Base-by-base conservation (phyloP, 176 grass and related monocot species). In the Carex kokanica region DNA sequence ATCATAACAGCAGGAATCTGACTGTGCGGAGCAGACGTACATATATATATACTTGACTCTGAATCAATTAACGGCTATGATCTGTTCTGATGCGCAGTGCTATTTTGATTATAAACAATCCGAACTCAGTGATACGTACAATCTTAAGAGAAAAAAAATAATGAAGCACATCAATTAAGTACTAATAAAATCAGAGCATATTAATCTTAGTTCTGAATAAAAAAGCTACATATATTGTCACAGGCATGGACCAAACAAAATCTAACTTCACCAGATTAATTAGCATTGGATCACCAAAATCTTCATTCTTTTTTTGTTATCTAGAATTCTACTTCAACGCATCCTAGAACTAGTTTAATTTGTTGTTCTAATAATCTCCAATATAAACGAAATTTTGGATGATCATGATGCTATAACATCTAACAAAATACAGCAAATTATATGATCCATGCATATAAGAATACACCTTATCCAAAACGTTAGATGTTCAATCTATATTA, bases 211-310 rank as follows among this genome's bases (percentile, higher is more conserved):
- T 54, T 27, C 24, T 77, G n/a, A 54, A 31, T 27, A 8, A 43
- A 77, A 73, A 10, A 55, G 24, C 14, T 55, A 32, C 49, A 55
- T 41, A 68, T 11, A 38, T 38, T 38, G 40, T 73, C 36, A 24
- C n/a, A 75, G n/a, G 45, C 58, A 61, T 36, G 20, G 56, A 63
- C 14, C 62, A 0, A 45, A 16, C 13, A n/a, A 49, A 79, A 79
- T 32, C 29, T 59, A 24, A 79, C 45, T 49, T 61, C 32, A 82
- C 16, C 45, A 52, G 20, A 82, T 65, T 65, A 29, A 82, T 65
- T 65, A 29, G 58, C 79, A 82, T 82, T 82, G 65, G 79, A 82
- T 82, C 60, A 65, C 79, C 58, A 52, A 82, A 81, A 65, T 32
- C 31, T 64, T 82, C 31, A 64, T 43, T 54, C 3, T 21, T 55